Base-by-base conservation (phyloP, 805 yeast species). In the Osmozyma mogii region DNA sequence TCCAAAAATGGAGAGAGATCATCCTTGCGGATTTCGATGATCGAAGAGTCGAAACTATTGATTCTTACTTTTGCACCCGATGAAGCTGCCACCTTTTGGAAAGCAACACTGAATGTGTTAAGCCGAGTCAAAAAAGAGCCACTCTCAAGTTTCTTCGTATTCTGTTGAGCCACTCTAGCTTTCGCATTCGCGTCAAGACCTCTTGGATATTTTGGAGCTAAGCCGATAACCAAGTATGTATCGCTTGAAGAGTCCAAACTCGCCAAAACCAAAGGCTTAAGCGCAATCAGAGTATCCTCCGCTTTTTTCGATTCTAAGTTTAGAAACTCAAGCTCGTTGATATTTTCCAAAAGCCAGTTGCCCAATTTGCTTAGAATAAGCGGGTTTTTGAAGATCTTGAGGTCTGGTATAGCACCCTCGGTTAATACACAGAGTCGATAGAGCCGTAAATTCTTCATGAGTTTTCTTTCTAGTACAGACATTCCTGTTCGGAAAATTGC, bases 41-140 rank as follows among this genome's bases (percentile, higher is more conserved):
- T 84, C 3, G 96, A 77, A 40, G 94, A 83, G 51, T 92, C 97
- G 56, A 92, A 92, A 47, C 95, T 85, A 52, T 92, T 97, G 38
- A 92, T 82, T 45, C 89, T 70, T 12, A 87, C 87, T 43, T 82
- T 77, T 3, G 96, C 96, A 24, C 87, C 89, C 5, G 95, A 82
- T 13, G 73, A 72, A 25, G 67, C 68, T 1, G 96, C 92, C 16
- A 88, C 84, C 40, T 79, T 81, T 52, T 85, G 96, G 54, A 92
- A 92, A 20, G 95, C 95, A 34, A 80, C 73, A 26, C 95, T 88
- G 49, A 92, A 92, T 6, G 84, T 78, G 50, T 92, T 89, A 29
- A 79, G 58, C 20, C 69, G 38, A n/a, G 68, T 58, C 22, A 61
- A 60, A 3, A 77, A 55, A 1, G 77, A 68, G 18, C 66, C 65